Base-by-base conservation (phyloP, 257 asterid species). In the Forsythia suspensa region DNA sequence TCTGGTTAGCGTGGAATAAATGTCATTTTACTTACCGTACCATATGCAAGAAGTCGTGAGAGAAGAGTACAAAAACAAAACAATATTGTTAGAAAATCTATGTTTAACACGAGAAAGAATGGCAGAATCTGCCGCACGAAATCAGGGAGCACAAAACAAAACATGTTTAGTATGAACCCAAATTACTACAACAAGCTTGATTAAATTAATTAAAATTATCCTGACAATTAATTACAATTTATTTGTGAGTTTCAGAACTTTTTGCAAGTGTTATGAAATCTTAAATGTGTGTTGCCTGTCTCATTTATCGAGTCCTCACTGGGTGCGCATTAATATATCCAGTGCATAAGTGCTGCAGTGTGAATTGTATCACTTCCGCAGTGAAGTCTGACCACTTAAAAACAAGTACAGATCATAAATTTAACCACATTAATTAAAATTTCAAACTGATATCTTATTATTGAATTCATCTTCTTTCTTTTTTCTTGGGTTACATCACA, bases 81-180 rank as follows among this genome's bases (percentile, higher is more conserved):
- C n/a, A 20, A 57, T 7, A 57, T n/a, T 57, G 29, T 57, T 6
- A 18, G 66, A 18, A 20, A 57, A 57, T n/a, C 9, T n/a, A 8
- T 43, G 51, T 73, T 65, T 21, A 63, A 63, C 65, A 8, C 72
- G 57, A 76, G 65, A 57, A 55, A 63, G 73, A 72, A 48, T 79
- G 55, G 79, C 15, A 48, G 46, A 24, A 63, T 24, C 70, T 63
- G 70, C 38, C 9, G 70, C 70, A 21, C 15, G 70, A 63, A 63
- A 63, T 44, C 5, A 1, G 20, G 82, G 39, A 78, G 83, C 89
- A 82, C 82, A 46, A 81, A 79, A 86, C 82, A 81, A 76, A 73
- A 81, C 90, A 84, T 86, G 91, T 84, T 81, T 84, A 79, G 41
- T 69, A 46, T 76, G 75, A 86, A 61, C 77, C 79, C 72, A 48